Evolutionary conservation across 1,284 basidiomycete species (phyloP).

Genomic region (Moesziomyces aphidis): DNA sequence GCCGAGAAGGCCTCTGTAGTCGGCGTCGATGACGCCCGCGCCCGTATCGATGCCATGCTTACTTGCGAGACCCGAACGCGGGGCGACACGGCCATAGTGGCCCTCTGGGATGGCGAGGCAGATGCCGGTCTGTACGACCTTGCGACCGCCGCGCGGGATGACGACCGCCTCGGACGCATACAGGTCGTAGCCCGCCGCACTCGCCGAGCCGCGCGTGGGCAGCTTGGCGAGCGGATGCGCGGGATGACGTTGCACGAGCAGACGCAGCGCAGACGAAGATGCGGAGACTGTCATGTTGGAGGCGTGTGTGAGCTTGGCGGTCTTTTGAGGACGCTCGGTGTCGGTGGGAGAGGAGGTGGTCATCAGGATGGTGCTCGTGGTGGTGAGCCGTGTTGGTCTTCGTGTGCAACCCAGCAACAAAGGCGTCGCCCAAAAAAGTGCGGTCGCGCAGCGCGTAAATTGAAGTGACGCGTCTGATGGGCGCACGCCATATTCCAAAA

Average conservation of each 20-base stretch:
- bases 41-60: constrained; percentile 98
- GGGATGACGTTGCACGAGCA: constrained; percentile 87
- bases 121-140: constrained; percentile 87
- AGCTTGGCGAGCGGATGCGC: constrained; percentile 77
- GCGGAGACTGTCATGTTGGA: constrained; percentile 8
- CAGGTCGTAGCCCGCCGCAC: constrained; percentile 93
- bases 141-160: constrained; percentile 75
- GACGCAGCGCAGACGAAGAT: constrained; percentile 59
- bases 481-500: background rate
- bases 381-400: constrained; percentile 25
- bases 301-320: constrained; percentile 22
- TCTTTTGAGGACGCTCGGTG: constrained; percentile 11
- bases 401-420: background rate
- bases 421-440: background rate
- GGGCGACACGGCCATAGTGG: constrained; percentile 95
- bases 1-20: constrained; percentile 91
- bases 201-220: constrained; percentile 85
- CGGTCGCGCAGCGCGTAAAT: constrained; percentile 30
- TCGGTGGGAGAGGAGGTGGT: background rate
- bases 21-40: constrained; percentile 94
- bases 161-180: constrained; percentile 76
- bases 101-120: constrained; percentile 91
- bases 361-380: constrained; percentile 3
- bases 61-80: constrained; percentile 89
- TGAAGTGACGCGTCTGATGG: constrained; percentile 9